Conservation (phyloP, 2,329 filamentous ascomycete species). For the Berkeleyomyces basicola region DNA sequence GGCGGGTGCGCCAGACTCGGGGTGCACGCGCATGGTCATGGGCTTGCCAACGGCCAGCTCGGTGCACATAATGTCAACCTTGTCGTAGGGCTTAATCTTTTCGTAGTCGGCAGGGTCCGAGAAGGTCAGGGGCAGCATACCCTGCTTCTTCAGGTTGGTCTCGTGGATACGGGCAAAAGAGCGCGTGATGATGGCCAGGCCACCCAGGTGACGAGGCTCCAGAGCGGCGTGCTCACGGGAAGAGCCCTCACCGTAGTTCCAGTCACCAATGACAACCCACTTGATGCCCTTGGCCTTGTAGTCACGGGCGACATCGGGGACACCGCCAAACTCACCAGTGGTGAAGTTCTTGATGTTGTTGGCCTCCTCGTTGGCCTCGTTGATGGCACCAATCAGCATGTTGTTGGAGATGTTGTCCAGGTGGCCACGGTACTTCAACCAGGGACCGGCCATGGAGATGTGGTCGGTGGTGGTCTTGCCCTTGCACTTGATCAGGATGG, state of each 20-base stretch:
- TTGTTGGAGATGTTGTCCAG: slow-evolving; percentile 99
- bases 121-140: slow-evolving; percentile 98
- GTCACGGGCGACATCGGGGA: slow-evolving; percentile 87
- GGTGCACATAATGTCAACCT: slow-evolving; percentile 74
- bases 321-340: slow-evolving; percentile 68
- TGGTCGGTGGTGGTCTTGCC: slow-evolving; percentile 97
- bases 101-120: slow-evolving; percentile 91
- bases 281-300: slow-evolving; percentile 94
- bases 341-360: slow-evolving; percentile 94
- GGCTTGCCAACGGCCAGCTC: slow-evolving; percentile 86
- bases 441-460: slow-evolving; percentile 92
- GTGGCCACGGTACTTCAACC: slow-evolving; percentile 97
- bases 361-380: slow-evolving; percentile 86
- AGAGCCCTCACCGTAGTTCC: slow-evolving; percentile 97
- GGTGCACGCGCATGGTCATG: slow-evolving; percentile 80
- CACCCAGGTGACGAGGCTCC: slow-evolving; percentile 91
- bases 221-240: slow-evolving; percentile 97
- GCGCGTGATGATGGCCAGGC: slow-evolving; percentile 88
- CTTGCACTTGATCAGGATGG: slow-evolving; percentile 89
- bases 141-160: slow-evolving; percentile 99
- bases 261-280: slow-evolving; percentile 98
- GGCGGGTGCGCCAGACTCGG: slow-evolving; percentile 55
- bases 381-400: slow-evolving; percentile 96
- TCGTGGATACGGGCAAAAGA: slow-evolving; percentile 99
- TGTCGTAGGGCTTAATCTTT: slow-evolving; percentile 85